These are phyloP conservation scores for Scytalidium lignicola DNA, from an alignment of 2,329 filamentous ascomycete species.

Conservation along the genomic window DNA sequence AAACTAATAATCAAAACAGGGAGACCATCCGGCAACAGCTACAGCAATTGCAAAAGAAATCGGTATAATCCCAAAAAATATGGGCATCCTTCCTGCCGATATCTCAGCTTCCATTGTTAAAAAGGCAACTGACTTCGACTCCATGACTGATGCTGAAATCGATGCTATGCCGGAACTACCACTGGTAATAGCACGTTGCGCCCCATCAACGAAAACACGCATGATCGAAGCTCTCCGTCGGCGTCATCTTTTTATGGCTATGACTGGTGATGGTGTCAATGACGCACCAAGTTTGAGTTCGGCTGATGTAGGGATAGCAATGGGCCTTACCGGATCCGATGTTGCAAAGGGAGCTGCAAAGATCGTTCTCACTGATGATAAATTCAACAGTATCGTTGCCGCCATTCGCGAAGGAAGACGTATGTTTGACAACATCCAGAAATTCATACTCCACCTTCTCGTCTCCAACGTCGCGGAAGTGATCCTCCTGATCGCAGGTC, in stretches of 20 bases:
- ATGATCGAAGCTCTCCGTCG: slow-evolving; percentile 51
- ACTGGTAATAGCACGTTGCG: slow-evolving; percentile 48
- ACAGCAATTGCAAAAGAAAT: slow-evolving; percentile 52
- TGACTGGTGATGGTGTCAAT: slow-evolving; percentile 54
- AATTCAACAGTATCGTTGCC: slow-evolving; percentile 48
- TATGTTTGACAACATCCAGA: slow-evolving; percentile 52
- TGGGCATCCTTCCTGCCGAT: slow-evolving; percentile 37
- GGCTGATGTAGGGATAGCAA: slow-evolving; percentile 54
- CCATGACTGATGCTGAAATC: slow-evolving; percentile 42
- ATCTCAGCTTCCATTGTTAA: slow-evolving; percentile 45
- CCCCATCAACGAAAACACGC: slow-evolving; percentile 47
- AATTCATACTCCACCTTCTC: slow-evolving; percentile 52
- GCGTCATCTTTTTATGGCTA: slow-evolving; percentile 43
- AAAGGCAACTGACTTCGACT: slow-evolving; percentile 44
- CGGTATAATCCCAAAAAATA: slow-evolving; percentile 43
- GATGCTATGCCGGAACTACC: slow-evolving; percentile 44
- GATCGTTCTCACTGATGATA: slow-evolving; percentile 51
- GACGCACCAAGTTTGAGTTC: slow-evolving; percentile 48
- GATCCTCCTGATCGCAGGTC: slow-evolving; percentile 49
- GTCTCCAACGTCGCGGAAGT: slow-evolving; percentile 54
- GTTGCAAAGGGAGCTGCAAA: slow-evolving; percentile 57
- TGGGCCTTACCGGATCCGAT: slow-evolving; percentile 56
- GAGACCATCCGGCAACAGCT: slow-evolving; percentile 51
- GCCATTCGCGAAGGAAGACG: slow-evolving; percentile 48
- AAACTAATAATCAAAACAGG: slow-evolving; percentile 8